A percentile compares a stretch with the other conserved stretches of the same genome.
Conservation (phyloP, 2,329 filamentous ascomycete genomes). For the Pseudogymnoascus sp. region DNA sequence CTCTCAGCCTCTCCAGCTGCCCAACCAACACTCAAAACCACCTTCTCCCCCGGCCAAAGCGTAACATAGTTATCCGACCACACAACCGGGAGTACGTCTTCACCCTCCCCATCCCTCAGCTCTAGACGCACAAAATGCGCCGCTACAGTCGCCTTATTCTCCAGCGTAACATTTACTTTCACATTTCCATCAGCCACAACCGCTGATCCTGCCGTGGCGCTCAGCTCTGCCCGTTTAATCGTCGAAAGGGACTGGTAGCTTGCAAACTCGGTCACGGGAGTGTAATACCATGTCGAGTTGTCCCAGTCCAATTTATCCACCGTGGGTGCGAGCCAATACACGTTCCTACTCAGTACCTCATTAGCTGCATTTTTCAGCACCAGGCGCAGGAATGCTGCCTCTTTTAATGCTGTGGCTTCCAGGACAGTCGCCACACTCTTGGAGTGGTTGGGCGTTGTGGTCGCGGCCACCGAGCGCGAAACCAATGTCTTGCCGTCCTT, state of each 20-base stretch:
- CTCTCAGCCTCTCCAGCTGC: conserved; percentile 12
- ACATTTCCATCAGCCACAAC: conserved; percentile 11
- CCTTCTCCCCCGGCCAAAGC: conserved; percentile 47
- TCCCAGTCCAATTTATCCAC: conserved; percentile 48
- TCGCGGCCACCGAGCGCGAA: conserved; percentile 25
- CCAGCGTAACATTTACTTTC: conserved; percentile 34
- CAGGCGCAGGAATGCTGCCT: conserved; percentile 45
- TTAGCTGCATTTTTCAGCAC: conserved; percentile 32
- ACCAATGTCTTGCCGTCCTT: conserved; percentile 38
- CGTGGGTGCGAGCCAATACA: conserved; percentile 48
- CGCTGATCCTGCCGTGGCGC: conserved; percentile 21
- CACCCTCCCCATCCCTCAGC: conserved; percentile 37
- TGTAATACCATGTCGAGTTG: conserved; percentile 51
- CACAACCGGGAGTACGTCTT: conserved; percentile 43
- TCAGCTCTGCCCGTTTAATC: conserved; percentile 34
- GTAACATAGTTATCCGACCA: conserved; percentile 60
- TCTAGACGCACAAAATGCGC: conserved; percentile 51
- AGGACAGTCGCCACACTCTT: conserved; percentile 31
- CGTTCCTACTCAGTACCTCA: conserved; percentile 43
- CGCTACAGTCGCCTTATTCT: conserved; percentile 45
- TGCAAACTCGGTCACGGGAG: conserved; percentile 45
- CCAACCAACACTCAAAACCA: conserved; percentile 32
- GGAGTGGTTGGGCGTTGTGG: conserved; percentile 40
- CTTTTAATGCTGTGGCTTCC: conserved; percentile 29
- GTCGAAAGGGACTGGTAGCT: conserved; percentile 40